Evolutionary conservation across 768 basidiomycete species (phyloP).

Genomic region (Termitomyces sp.): DNA sequence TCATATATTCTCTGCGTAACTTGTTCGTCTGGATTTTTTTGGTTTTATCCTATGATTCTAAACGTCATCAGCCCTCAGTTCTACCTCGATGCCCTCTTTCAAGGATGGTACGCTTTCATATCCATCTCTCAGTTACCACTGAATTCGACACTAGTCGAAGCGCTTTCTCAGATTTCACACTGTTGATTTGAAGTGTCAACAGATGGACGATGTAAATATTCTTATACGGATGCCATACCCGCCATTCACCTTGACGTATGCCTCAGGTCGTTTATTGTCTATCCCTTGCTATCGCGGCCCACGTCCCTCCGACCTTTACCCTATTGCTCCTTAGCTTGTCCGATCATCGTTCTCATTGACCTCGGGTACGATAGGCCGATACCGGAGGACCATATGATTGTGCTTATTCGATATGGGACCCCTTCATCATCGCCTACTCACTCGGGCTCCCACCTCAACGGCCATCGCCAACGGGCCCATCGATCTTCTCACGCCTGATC

Average conservation of each 20-base stretch:
- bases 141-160: neutral
- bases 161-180: neutral
- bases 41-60: neutral
- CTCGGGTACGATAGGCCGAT: neutral
- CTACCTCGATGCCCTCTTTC: neutral
- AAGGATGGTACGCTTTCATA: neutral
- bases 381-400: neutral
- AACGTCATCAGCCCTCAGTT: neutral
- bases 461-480: constrained; percentile 9
- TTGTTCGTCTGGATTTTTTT: no score
- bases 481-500: constrained; percentile 25
- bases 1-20: neutral
- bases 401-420: neutral
- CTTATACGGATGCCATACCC: neutral
- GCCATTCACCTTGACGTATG: neutral
- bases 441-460: neutral
- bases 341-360: neutral
- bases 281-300: neutral
- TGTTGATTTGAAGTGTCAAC: neutral
- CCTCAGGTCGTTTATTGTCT: neutral
- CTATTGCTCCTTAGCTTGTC: neutral
- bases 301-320: neutral
- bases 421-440: neutral
- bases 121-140: neutral
- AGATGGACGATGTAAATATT: neutral